Evolutionary conservation across 2,329 filamentous ascomycete genomes (phyloP).

Genomic region (Fusarium illudens): DNA sequence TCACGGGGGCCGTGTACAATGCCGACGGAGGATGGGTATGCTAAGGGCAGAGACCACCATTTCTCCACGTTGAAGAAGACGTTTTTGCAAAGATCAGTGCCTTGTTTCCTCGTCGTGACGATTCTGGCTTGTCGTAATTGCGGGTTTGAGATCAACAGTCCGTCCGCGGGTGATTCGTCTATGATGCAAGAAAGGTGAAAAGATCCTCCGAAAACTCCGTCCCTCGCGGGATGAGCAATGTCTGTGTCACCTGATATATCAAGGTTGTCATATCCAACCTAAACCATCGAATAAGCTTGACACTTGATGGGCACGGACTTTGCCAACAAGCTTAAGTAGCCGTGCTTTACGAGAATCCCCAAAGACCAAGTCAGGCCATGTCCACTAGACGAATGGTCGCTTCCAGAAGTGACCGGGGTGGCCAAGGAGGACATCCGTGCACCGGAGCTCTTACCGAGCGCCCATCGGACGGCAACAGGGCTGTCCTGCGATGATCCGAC

Average conservation of each 20-base stretch:
- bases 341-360: neutral
- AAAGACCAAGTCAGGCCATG: neutral
- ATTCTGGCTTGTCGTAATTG: neutral
- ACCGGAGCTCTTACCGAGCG: neutral
- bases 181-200: neutral
- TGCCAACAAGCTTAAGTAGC: neutral
- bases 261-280: neutral
- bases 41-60: neutral
- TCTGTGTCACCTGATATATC: neutral
- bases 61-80: neutral
- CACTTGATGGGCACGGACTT: neutral
- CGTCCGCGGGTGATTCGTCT: neutral
- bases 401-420: neutral
- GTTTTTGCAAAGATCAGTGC: neutral
- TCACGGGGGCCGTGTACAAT: slow-evolving; percentile 45
- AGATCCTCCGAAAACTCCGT: neutral
- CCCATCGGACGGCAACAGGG: neutral
- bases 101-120: neutral
- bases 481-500: neutral
- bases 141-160: neutral
- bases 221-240: neutral
- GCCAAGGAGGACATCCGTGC: neutral
- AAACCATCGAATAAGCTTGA: neutral
- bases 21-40: slow-evolving; percentile 51
- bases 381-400: neutral